Evolutionary conservation across 83 land plant species (phyloP), one percentile per base, ranked within the genome.

Genomic region (Picea abies): DNA sequence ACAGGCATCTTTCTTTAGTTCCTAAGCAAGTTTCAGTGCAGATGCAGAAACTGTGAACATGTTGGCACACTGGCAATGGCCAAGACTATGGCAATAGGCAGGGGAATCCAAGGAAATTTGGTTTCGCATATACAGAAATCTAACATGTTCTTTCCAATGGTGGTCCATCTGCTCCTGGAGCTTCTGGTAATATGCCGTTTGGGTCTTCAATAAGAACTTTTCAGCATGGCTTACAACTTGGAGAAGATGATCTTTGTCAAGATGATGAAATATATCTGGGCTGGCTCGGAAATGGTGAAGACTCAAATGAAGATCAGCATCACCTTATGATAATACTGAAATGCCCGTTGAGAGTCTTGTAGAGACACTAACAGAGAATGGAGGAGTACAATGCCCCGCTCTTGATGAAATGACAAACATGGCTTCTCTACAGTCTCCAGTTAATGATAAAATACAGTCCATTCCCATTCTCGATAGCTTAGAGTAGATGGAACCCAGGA

Each of bases 241-340:
- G 88, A 86, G 90, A 84, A n/a, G 88, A 84, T 60, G 87, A 83
- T 9, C 78, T 77, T 69, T 84, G 84, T 61, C 76, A 56, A 23
- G 84, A 84, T 62, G 86, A 82, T 76, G 84, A 89, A 63, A 63
- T 86, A 20, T 89, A 76, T 63, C 37, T 64, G 20, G 85, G 72
- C 22, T 90, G 94, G 91, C 69, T 90, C 32, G 91, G 85, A 11
- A 88, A 88, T 82, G 87, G 85, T 61, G 89, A 90, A 64, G 90
- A 90, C 68, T 78, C 68, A 66, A 89, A 75, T 23, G 84, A 69
- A 41, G 85, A 82, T 61, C 80, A 75, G 8, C 72, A 22, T 14
- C 62, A 79, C 29, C 76, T 81, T 29, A 26, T 81, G 35, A 76
- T 32, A 80, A 76, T 39, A 83, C 22, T 26, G 22, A 76, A 14